Evolutionary conservation across 208 protist genomes (phyloP).

Genomic region (Trichomonas tenax): DNA sequence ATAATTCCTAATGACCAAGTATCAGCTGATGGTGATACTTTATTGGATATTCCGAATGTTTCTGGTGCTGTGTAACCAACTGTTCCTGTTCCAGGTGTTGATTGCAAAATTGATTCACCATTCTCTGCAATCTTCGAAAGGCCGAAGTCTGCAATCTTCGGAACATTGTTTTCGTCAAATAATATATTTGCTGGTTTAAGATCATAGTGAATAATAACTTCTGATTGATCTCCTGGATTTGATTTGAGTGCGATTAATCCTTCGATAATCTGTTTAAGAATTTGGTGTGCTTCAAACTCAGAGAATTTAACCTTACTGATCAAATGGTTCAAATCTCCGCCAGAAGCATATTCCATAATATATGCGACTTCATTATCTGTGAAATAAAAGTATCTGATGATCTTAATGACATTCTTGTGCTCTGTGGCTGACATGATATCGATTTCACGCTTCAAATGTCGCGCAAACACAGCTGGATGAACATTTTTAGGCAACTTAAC

Average conservation of each 20-base stretch:
- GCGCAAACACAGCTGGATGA: not conserved
- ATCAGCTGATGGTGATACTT: slow-evolving; percentile 44
- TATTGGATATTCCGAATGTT: not conserved
- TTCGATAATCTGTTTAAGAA: not conserved
- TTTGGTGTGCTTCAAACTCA: not conserved
- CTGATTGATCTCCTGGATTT: not conserved
- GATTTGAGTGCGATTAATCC: not conserved
- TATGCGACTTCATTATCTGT: not conserved
- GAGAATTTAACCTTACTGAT: not conserved
- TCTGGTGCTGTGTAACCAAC: not conserved
- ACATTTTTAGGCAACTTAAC: not conserved
- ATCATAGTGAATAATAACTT: not conserved
- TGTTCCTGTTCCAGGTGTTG: not conserved
- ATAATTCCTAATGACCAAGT: slow-evolving; percentile 92
- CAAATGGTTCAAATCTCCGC: not conserved
- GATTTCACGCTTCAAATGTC: not conserved
- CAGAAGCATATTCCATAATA: not conserved
- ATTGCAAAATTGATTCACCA: not conserved
- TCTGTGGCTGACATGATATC: not conserved
- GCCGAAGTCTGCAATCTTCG: not conserved
- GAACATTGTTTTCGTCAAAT: not conserved
- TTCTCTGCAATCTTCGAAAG: not conserved
- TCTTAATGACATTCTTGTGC: not conserved
- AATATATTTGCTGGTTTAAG: not conserved
- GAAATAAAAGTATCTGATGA: not conserved